Conservation (phyloP, 331 rosid genomes). For the Rhamnella rubrinervis region DNA sequence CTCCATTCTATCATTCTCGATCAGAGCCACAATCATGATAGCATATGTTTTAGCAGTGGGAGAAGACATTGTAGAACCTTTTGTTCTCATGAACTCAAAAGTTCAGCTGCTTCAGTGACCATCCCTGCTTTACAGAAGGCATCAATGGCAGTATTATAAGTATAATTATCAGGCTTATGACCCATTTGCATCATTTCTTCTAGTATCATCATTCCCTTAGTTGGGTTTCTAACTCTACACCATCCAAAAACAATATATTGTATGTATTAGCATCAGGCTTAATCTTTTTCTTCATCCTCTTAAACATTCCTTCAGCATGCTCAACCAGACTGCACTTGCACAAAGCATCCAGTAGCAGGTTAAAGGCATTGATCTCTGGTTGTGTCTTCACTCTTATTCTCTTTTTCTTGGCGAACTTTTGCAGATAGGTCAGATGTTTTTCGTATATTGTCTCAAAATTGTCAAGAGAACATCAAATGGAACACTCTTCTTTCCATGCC, state of each 20-base stretch:
- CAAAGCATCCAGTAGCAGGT: conserved; percentile 71
- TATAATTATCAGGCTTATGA: conserved; percentile 73
- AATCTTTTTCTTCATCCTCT: conserved; percentile 59
- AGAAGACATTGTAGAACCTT: conserved; percentile 74
- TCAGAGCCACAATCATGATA: conserved; percentile 74
- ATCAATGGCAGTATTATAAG: conserved; percentile 80
- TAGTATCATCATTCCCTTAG: conserved; percentile 65
- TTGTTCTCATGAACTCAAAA: conserved; percentile 83
- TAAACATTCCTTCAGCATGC: conserved; percentile 67
- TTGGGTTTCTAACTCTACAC: conserved; percentile 90
- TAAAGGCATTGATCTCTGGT: conserved; percentile 81
- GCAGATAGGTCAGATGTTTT: conserved; percentile 71
- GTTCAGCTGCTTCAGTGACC: conserved; percentile 65
- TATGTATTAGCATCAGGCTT: conserved; percentile 68
- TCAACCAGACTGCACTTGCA: conserved; percentile 87
- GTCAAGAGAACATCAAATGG: conserved; percentile 63
- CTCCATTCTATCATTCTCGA: conserved; percentile 62
- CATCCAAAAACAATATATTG: conserved; percentile 83
- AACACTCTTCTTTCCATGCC: conserved; percentile 57
- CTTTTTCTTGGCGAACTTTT: conserved; percentile 85
- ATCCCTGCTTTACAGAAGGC: conserved; percentile 77
- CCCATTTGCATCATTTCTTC: conserved; percentile 82
- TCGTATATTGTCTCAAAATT: conserved; percentile 67
- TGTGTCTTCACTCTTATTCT: conserved; percentile 77
- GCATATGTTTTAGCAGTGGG: conserved; percentile 85